Conservation (phyloP, 257 asterid species). For the Solanum pinnatisectum region DNA sequence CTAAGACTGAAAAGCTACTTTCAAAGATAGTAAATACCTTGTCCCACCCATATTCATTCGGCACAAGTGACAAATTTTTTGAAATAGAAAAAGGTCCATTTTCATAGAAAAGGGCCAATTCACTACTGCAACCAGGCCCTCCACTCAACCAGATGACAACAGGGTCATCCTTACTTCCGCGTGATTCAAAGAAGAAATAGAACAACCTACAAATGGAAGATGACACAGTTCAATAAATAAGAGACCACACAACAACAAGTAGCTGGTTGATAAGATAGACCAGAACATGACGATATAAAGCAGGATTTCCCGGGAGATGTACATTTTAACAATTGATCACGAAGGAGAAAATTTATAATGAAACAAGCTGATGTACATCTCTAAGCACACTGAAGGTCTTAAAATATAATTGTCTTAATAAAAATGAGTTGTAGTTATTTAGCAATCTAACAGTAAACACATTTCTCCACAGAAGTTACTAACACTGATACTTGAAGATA, state of each 20-base stretch:
- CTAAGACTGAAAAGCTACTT: neutral
- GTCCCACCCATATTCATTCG: constrained; percentile 78
- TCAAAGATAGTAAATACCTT: constrained; percentile 15
- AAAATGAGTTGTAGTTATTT: neutral
- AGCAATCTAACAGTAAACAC: neutral
- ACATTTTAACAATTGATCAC: neutral
- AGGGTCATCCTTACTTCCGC: constrained; percentile 61
- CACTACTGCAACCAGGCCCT: constrained; percentile 99
- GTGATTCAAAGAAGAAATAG: constrained; percentile 89
- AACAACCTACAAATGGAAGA: constrained; percentile 59
- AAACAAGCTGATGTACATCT: neutral
- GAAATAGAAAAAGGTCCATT: constrained; percentile 85
- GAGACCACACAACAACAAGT: neutral
- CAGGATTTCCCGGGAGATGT: neutral
- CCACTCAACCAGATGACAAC: constrained; percentile 98
- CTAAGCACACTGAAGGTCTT: neutral
- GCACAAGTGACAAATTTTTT: constrained; percentile 57
- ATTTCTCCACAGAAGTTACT: neutral
- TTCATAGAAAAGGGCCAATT: constrained; percentile 91
- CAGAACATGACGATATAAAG: neutral
- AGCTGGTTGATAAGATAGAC: neutral
- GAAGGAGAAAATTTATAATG: neutral
- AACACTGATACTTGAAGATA: neutral
- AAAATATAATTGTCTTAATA: neutral
- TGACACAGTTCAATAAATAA: neutral